Evolutionary conservation across 495 filamentous ascomycete genomes (phyloP).

Genomic region (Hypoxylon lienhwacheense): DNA sequence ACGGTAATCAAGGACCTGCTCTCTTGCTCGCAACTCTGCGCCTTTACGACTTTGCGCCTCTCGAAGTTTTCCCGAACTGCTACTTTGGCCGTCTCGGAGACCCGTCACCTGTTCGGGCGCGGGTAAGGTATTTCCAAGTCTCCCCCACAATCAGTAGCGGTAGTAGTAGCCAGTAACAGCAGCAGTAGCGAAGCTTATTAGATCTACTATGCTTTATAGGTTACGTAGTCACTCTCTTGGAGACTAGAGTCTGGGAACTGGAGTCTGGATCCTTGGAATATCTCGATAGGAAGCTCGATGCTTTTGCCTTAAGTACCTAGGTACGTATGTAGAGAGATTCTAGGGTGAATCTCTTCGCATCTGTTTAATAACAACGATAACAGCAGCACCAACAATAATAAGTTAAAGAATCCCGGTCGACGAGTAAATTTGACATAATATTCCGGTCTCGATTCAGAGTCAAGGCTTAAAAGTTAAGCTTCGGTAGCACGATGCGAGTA

Average conservation of each 20-base stretch:
- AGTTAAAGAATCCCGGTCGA: constrained; percentile 1
- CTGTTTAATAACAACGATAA: no score
- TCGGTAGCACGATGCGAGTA: constrained; percentile 18
- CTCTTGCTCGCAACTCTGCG: constrained; percentile 27
- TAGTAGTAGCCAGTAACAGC: constrained; percentile 1
- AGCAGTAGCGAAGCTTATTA: constrained; percentile 28
- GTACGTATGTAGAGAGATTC: no score
- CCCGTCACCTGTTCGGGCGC: constrained; percentile 31
- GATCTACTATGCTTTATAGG: constrained; percentile 23
- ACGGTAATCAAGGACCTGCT: constrained; percentile 17
- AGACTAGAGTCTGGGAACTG: no score
- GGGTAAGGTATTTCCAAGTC: constrained; percentile 28
- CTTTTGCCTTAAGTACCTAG: no score
- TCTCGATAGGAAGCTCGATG: no score
- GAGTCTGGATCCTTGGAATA: no score
- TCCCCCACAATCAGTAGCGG: constrained; percentile 23
- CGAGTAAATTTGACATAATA: constrained; percentile 7
- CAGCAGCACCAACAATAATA: no score
- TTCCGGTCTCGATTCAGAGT: no score
- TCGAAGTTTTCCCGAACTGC: constrained; percentile 35
- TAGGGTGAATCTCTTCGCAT: no score
- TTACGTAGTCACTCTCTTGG: no score
- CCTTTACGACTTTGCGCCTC: no score
- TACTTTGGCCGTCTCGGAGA: constrained; percentile 33
- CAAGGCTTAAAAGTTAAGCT: no score